Base-by-base conservation (phyloP, 352 stramenopile species). In the Pythium diclinum region DNA sequence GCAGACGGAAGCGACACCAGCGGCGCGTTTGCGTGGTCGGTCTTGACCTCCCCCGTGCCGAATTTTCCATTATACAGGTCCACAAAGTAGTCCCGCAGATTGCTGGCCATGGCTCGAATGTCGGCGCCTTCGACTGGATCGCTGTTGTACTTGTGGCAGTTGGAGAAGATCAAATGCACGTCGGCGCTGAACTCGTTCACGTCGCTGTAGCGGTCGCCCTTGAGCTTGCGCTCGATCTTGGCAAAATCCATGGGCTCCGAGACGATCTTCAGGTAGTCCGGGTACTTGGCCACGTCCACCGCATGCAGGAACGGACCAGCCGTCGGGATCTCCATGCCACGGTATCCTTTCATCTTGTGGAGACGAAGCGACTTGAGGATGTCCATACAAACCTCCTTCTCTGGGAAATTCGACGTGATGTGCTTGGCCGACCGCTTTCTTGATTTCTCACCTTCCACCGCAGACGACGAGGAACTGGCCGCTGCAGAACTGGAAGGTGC, bases 81-180 rank as follows among this genome's bases (percentile, higher is more conserved):
- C 5, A 86, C 76, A 60, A 95, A 95, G 51, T 92, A 91, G 42
- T 92, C 87, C 13, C 82, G 77, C 21, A 95, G 63, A 57, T 83
- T 94, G 28, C 70, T 88, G 9, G 87, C 87, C 87, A 95, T 95
- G 10, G 87, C 85, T 59, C 87, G 87, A 57, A 95, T 95, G 60
- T 95, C 87, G 1, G 87, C 87, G 4, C 87, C 83, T 78, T 95
- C 83, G 13, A 93, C 65, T 5, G 87, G 87, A 71, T 95, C 87
- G 53, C 81, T 93, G 68, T 95, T 95, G 69, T 95, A 95, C 72
- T 94, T 94, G 75, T 92, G 79, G 42, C 87, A 95, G 59, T 95
- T 95, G 30, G 85, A 91, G 69, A 95, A 94, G 17, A 95, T 94
- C 67, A 95, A 70, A 52, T 94, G 85, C 7, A 95, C 83, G 52